Conservation (phyloP, 73 alveolate species). For the Tetrahymena elliotti region DNA sequence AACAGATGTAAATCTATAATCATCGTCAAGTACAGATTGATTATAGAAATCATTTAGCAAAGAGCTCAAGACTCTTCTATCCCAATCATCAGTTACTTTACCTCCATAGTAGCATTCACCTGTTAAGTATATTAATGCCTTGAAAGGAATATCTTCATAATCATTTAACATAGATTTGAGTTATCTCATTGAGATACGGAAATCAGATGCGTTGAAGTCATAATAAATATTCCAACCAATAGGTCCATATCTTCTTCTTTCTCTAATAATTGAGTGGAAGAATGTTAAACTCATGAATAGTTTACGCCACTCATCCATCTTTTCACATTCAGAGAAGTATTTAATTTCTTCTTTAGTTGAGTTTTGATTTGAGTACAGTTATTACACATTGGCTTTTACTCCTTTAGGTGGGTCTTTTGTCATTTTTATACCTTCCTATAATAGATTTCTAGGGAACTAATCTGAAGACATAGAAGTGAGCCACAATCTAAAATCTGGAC, state of each 20-base stretch:
- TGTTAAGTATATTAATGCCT: slow-evolving; percentile 84
- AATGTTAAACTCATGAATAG: slow-evolving; percentile 57
- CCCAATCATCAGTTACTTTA: slow-evolving; percentile 97
- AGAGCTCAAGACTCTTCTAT: slow-evolving; percentile 83
- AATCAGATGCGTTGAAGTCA: slow-evolving; percentile 81
- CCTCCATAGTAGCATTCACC: slow-evolving; percentile 98
- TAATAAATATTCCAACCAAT: slow-evolving; percentile 94
- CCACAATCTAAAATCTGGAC: slow-evolving; percentile 95
- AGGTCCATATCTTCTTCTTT: slow-evolving; percentile 97
- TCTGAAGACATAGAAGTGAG: slow-evolving; percentile 86
- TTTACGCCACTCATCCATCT: slow-evolving; percentile 56
- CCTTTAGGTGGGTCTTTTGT: slow-evolving; percentile 93
- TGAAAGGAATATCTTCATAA: slow-evolving; percentile 78
- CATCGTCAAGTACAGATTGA: slow-evolving; percentile 58
- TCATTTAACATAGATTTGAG: slow-evolving; percentile 78
- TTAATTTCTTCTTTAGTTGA: slow-evolving; percentile 54
- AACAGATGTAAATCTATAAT: slow-evolving; percentile 59
- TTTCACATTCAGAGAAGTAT: slow-evolving; percentile 60
- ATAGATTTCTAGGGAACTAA: slow-evolving; percentile 91
- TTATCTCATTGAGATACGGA: slow-evolving; percentile 83
- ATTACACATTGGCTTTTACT: slow-evolving; percentile 59
- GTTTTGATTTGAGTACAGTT: slow-evolving; percentile 64
- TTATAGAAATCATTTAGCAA: slow-evolving; percentile 77
- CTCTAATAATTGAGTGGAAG: slow-evolving; percentile 93
- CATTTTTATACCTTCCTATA: slow-evolving; percentile 87